A percentile compares a stretch with the other conserved stretches of the same genome.
Evolutionary conservation across 129 eudicot genomes (phyloP).

Genomic region (Flaveria trinervia): DNA sequence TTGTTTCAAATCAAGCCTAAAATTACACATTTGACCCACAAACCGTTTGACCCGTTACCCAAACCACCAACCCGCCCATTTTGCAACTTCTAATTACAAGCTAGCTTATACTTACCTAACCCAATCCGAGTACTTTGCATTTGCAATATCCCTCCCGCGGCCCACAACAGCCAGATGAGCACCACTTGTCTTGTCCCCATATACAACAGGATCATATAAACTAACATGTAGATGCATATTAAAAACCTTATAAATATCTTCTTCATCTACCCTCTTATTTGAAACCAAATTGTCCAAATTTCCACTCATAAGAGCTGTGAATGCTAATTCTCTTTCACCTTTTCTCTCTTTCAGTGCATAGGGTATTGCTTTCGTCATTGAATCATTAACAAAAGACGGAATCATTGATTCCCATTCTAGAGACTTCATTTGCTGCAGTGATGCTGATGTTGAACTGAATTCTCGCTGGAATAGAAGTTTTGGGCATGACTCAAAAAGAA

Average conservation of each 20-base stretch:
- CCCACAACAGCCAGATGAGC: slow-evolving; percentile 87
- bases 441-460: slow-evolving; percentile 5
- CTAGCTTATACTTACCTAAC: slow-evolving; percentile 53
- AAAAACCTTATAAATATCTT: slow-evolving; percentile 40
- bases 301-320: slow-evolving; percentile 70
- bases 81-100: slow-evolving; percentile 1
- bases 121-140: slow-evolving; percentile 92
- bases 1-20: slow-evolving; percentile 1
- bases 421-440: slow-evolving; percentile 22
- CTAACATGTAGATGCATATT: slow-evolving; percentile 65
- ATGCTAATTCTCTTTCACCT: slow-evolving; percentile 58
- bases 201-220: slow-evolving; percentile 57
- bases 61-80: neutral
- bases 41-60: neutral
- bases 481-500: slow-evolving; percentile 49
- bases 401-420: slow-evolving; percentile 52
- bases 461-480: slow-evolving; percentile 46
- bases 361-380: slow-evolving; percentile 59
- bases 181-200: slow-evolving; percentile 51
- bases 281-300: slow-evolving; percentile 43
- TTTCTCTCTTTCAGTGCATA: slow-evolving; percentile 44
- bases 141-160: slow-evolving; percentile 57
- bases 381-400: slow-evolving; percentile 46
- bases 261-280: slow-evolving; percentile 36
- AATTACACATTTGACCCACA: neutral